Base-by-base conservation (phyloP, 208 protist genomes). In the Trypanosomatidae sp. region DNA sequence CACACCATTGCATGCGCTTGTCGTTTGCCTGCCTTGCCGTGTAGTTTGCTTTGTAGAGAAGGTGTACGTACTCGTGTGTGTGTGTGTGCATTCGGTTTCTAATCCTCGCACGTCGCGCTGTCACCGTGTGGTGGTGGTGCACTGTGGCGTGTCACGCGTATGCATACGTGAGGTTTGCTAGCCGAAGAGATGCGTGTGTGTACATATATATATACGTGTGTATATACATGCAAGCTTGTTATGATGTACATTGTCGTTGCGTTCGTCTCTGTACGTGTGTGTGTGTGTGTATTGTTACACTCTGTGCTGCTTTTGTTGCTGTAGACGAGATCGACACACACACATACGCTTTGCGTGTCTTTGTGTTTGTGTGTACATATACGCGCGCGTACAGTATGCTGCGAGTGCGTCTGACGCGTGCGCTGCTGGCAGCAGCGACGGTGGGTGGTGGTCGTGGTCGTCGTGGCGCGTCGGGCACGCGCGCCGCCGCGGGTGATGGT, bases 21-120 rank as follows among this genome's bases (percentile, higher is more conserved):
- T n/a, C n/a, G n/a, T n/a, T n/a, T n/a, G n/a, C n/a, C n/a, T n/a
- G n/a, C n/a, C n/a, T n/a, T n/a, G n/a, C n/a, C n/a, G n/a, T n/a
- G n/a, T n/a, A n/a, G n/a, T n/a, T n/a, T n/a, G n/a, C n/a, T n/a
- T n/a, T n/a, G n/a, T n/a, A n/a, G n/a, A n/a, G n/a, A n/a, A n/a
- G n/a, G n/a, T n/a, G n/a, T n/a, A n/a, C n/a, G n/a, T n/a, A n/a
- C n/a, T n/a, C n/a, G n/a, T n/a, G n/a, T n/a, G n/a, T n/a, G n/a
- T n/a, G n/a, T n/a, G n/a, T n/a, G n/a, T 35, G 22, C 59, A 71
- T 63, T 63, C 53, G 52, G 47, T 71, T 64, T 65, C 50, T 60
- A 65, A 63, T 70, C 56, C 49, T 55, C 33, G 13, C 6, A 18
- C 7, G 24, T 42, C 30, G 25, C n/a, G 37, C 26, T 6, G 10